Evolutionary conservation across 2,329 filamentous ascomycete genomes (phyloP).

Genomic region (Fusarium incarnatum): DNA sequence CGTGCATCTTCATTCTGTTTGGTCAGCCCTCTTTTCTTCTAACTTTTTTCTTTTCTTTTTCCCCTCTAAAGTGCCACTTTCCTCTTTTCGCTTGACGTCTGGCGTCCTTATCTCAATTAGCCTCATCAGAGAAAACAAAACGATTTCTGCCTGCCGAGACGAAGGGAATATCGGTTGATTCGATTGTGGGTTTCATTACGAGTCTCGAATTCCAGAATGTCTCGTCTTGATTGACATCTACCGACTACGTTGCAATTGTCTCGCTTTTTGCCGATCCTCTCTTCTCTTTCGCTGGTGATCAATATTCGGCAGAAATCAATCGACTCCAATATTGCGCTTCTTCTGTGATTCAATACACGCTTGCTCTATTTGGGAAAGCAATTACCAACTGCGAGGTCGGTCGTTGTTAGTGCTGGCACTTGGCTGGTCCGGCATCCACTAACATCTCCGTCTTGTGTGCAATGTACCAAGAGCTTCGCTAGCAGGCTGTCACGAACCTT

Average conservation of each 20-base stretch:
- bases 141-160: slow-evolving; percentile 3
- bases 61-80: slow-evolving; percentile 11
- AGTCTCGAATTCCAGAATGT: slow-evolving; percentile 25
- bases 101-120: slow-evolving; percentile 20
- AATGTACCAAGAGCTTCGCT: slow-evolving; percentile 26
- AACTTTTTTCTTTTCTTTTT: neutral
- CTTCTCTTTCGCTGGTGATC: neutral
- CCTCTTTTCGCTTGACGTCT: slow-evolving; percentile 26
- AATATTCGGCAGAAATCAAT: neutral
- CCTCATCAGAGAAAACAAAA: neutral
- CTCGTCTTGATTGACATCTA: neutral
- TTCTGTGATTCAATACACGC: neutral
- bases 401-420: slow-evolving; percentile 32
- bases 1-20: neutral
- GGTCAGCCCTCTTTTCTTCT: slow-evolving; percentile 4
- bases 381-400: slow-evolving; percentile 9
- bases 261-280: slow-evolving; percentile 35
- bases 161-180: slow-evolving; percentile 16
- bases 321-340: neutral
- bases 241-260: neutral
- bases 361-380: slow-evolving; percentile 5
- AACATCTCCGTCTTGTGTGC: slow-evolving; percentile 27
- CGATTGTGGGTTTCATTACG: slow-evolving; percentile 16
- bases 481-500: slow-evolving; percentile 33
- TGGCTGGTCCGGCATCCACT: slow-evolving; percentile 34